Conservation (phyloP, 257 asterid genomes). For the Gentiana macrophylla region DNA sequence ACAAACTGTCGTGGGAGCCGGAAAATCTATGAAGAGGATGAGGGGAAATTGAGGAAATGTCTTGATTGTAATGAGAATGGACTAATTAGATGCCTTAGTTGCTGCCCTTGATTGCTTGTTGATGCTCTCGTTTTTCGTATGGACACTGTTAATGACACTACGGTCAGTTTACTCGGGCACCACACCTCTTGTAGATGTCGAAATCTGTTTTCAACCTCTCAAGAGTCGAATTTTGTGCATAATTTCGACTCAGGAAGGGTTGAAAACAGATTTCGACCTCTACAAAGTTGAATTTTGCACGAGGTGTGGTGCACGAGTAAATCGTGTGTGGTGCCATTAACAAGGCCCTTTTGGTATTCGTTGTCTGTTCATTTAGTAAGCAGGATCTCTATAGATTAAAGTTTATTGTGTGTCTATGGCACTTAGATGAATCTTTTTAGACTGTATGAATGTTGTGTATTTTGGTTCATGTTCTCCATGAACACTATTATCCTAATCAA, state of each 20-base stretch:
- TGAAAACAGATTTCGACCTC: too few relatives aligned
- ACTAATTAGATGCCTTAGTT: constrained; percentile 57
- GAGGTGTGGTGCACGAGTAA: too few relatives aligned
- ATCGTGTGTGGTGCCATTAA: too few relatives aligned
- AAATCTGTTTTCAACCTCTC: too few relatives aligned
- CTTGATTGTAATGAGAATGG: constrained; percentile 81
- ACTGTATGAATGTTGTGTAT: constrained; percentile 1
- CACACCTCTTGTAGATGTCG: too few relatives aligned
- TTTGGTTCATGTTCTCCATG: constrained; percentile 11
- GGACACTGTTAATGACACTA: too few relatives aligned
- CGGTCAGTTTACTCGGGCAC: too few relatives aligned
- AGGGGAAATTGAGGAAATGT: constrained; percentile 49
- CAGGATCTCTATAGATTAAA: constrained; percentile 5
- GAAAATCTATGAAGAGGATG: constrained; percentile 55
- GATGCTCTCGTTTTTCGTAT: background rate
- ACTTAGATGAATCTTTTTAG: constrained; percentile 8
- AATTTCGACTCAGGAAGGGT: too few relatives aligned
- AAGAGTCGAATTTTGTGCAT: too few relatives aligned
- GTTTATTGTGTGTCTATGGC: constrained; percentile 4
- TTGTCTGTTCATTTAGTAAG: constrained; percentile 1
- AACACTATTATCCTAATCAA: constrained; percentile 2
- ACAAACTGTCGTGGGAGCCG: constrained; percentile 72
- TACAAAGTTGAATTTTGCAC: too few relatives aligned
- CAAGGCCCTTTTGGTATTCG: background rate
- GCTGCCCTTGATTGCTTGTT: constrained; percentile 41